Conservation (phyloP, 257 asterid genomes). For the Handroanthus guayacan region DNA sequence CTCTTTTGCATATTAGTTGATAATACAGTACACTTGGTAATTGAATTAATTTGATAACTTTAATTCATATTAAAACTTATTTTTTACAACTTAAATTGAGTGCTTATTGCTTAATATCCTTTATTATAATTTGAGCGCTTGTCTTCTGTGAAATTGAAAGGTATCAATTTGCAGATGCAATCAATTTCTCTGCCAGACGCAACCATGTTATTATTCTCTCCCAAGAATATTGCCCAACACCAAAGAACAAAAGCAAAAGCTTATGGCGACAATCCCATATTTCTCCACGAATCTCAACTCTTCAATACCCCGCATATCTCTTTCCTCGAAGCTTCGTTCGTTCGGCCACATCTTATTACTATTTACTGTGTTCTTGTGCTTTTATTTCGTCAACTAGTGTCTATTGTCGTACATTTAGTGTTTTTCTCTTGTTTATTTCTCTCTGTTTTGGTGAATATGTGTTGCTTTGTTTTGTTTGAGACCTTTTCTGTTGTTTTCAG, state of each 20-base stretch:
- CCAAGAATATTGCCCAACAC: not conserved
- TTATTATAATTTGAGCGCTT: no score
- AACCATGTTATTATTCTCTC: not conserved
- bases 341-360: not conserved
- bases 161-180: no score
- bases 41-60: no score
- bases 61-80: no score
- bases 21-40: no score
- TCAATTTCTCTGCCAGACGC: no score
- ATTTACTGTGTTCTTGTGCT: no score
- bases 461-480: not conserved
- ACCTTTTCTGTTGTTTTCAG: constrained; percentile 7
- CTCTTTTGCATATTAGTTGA: no score
- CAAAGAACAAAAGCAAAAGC: not conserved
- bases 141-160: no score
- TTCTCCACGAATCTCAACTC: not conserved
- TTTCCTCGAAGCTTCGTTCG: not conserved
- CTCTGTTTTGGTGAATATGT: constrained; percentile 9
- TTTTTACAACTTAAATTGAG: no score
- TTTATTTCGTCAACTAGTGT: no score
- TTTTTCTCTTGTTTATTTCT: not conserved
- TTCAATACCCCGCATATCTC: not conserved
- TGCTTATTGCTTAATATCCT: no score
- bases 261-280: not conserved
- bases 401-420: not conserved